Evolutionary conservation across 306 rosid genomes (phyloP).

Genomic region (Alnus glutinosa): DNA sequence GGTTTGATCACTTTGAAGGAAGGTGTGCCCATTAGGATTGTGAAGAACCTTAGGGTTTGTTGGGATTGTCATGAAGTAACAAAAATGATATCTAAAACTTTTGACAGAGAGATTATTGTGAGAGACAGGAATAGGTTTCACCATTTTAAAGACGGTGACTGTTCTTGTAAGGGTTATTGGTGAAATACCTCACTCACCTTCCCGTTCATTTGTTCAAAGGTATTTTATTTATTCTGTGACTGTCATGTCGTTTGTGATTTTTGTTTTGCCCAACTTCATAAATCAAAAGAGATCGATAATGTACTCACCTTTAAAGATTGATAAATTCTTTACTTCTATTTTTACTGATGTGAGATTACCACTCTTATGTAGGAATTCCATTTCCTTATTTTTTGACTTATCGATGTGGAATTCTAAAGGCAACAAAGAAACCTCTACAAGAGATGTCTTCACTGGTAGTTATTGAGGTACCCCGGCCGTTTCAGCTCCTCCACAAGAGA

Average conservation of each 20-base stretch:
- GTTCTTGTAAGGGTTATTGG: slow-evolving; percentile 62
- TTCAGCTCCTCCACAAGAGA: no score
- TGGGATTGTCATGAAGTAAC: slow-evolving; percentile 61
- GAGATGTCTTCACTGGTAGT: no score
- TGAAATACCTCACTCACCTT: slow-evolving; percentile 12
- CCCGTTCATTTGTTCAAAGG: not conserved
- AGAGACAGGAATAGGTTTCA: slow-evolving; percentile 61
- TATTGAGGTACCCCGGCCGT: no score
- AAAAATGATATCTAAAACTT: slow-evolving; percentile 49
- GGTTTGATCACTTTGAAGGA: slow-evolving; percentile 49
- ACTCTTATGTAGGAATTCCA: no score
- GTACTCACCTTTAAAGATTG: no score
- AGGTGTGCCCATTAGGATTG: slow-evolving; percentile 42
- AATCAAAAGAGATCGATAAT: no score
- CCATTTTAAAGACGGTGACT: slow-evolving; percentile 48
- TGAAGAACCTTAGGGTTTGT: slow-evolving; percentile 50
- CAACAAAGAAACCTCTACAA: no score
- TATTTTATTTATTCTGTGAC: not conserved
- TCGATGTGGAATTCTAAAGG: no score
- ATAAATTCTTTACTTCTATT: no score
- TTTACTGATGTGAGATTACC: no score
- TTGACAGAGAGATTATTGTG: slow-evolving; percentile 41
- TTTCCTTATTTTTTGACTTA: no score
- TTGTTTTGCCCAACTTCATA: not conserved
- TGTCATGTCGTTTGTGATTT: not conserved